These are phyloP conservation scores for Plasmodium ovale DNA, from an alignment of 169 alveolate species.

Conservation along the genomic window DNA sequence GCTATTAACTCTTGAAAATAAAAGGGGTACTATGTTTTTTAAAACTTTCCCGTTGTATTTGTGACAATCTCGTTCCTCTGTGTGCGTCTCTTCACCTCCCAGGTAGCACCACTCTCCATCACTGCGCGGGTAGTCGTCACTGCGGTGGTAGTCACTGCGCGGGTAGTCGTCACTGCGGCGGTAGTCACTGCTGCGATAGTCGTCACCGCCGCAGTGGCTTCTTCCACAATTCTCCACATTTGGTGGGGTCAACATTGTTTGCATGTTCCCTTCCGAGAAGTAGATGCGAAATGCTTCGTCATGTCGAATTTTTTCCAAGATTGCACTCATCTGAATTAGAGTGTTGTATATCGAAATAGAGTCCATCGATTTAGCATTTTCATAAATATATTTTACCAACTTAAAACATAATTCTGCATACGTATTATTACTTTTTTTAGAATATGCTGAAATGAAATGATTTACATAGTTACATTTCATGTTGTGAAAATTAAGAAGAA, in stretches of 20 bases:
- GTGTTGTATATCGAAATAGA: slow-evolving; percentile 70
- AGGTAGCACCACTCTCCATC: background rate
- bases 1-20: slow-evolving; percentile 59
- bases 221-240: background rate
- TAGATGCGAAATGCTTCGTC: background rate
- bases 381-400: slow-evolving; percentile 27
- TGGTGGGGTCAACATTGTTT: background rate
- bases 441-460: slow-evolving; percentile 58
- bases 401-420: slow-evolving; percentile 1
- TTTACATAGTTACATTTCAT: slow-evolving; percentile 46
- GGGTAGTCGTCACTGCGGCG: background rate
- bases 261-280: background rate
- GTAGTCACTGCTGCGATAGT: background rate
- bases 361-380: slow-evolving; percentile 38
- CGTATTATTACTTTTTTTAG: background rate
- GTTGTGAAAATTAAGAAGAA: slow-evolving; percentile 11
- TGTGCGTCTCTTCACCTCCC: background rate
- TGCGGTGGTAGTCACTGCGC: too few relatives aligned
- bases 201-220: background rate
- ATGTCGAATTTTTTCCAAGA: background rate
- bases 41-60: background rate
- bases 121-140: background rate
- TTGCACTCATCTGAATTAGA: slow-evolving; percentile 20
- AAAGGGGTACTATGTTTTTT: slow-evolving; percentile 24
- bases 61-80: background rate